Percentiles rank a stretch among this genome's conserved stretches.
These are phyloP conservation scores for Jatropha curcas DNA, from an alignment of 345 rosid species.

Conservation along the genomic window DNA sequence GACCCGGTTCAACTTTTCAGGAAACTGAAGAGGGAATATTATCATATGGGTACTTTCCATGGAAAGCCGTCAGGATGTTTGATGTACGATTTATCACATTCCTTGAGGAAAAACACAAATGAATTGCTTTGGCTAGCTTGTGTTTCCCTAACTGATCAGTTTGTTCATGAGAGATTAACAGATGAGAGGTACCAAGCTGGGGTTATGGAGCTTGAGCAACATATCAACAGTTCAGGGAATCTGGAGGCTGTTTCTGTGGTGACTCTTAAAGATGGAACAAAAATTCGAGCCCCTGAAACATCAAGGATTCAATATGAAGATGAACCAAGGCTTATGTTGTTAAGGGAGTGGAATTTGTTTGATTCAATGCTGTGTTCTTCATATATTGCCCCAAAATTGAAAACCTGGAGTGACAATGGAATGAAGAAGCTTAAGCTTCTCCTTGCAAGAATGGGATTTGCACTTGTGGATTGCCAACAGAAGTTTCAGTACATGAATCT, in stretches of 20 bases:
- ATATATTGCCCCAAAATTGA: slow-evolving; percentile 74
- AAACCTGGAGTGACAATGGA: slow-evolving; percentile 98
- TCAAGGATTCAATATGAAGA: slow-evolving; percentile 89
- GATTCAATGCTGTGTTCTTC: slow-evolving; percentile 97
- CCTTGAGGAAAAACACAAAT: slow-evolving; percentile 79
- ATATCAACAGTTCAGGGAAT: slow-evolving; percentile 77
- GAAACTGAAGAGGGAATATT: slow-evolving; percentile 71
- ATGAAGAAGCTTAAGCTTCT: slow-evolving; percentile 93
- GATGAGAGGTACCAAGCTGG: slow-evolving; percentile 96
- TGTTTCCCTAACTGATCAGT: slow-evolving; percentile 90
- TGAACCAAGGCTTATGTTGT: slow-evolving; percentile 85
- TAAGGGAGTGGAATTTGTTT: slow-evolving; percentile 92
- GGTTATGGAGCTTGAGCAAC: slow-evolving; percentile 98
- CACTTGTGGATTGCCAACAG: slow-evolving; percentile 90
- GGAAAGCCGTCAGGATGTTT: slow-evolving; percentile 93
- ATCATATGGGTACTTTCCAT: slow-evolving; percentile 82
- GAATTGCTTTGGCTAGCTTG: slow-evolving; percentile 97
- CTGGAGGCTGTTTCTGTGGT: slow-evolving; percentile 73
- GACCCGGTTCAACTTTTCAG: slow-evolving; percentile 52
- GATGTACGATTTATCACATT: slow-evolving; percentile 78
- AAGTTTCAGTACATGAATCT: slow-evolving; percentile 94
- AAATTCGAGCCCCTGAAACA: slow-evolving; percentile 81
- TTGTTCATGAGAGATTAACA: slow-evolving; percentile 87
- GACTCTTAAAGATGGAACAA: slow-evolving; percentile 88
- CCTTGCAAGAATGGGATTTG: slow-evolving; percentile 94